Evolutionary conservation across 2,329 filamentous ascomycete genomes (phyloP).

Genomic region (Drechslerella coelobrocha): DNA sequence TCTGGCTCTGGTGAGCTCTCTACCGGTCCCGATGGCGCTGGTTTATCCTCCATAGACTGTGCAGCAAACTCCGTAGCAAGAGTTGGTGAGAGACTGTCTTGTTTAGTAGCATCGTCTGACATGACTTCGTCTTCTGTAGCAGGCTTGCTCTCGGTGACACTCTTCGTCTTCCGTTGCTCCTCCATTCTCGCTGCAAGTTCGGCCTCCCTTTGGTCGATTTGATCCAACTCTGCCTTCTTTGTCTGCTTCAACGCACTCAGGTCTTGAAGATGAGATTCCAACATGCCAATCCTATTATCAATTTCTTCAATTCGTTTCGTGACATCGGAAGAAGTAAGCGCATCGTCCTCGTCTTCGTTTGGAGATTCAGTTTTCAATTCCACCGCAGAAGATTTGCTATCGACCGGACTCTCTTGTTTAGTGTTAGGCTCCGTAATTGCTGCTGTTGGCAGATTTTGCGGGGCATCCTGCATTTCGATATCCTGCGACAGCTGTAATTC

Average conservation of each 20-base stretch:
- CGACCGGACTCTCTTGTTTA: conserved; percentile 46
- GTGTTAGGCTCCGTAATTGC: conserved; percentile 12
- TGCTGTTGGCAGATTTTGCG: conserved; percentile 5
- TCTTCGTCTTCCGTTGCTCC: conserved; percentile 20
- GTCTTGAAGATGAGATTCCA: conserved; percentile 31
- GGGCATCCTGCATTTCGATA: conserved; percentile 41
- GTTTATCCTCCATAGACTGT: conserved; percentile 43
- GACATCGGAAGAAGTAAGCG: conserved; percentile 42
- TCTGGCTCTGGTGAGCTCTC: conserved; percentile 52
- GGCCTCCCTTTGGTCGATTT: conserved; percentile 30
- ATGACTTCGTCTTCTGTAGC: conserved; percentile 14
- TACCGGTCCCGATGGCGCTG: conserved; percentile 22
- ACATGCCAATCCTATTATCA: conserved; percentile 20
- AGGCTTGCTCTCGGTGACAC: conserved; percentile 2
- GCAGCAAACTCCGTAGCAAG: conserved; percentile 33
- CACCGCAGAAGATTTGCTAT: conserved; percentile 14
- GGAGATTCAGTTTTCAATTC: conserved; percentile 25
- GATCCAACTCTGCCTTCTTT: conserved; percentile 30
- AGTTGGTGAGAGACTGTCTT: conserved; percentile 39
- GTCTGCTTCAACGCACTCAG: conserved; percentile 28
- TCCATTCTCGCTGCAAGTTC: conserved; percentile 19
- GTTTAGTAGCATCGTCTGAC: conserved; percentile 18
- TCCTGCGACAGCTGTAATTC: conserved; percentile 8
- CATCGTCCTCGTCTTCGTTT: conserved; percentile 40
- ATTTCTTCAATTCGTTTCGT: conserved; percentile 41